These are phyloP conservation scores for Filobasidium floriforme DNA, from an alignment of 768 basidiomycete genomes.

Conservation along the genomic window DNA sequence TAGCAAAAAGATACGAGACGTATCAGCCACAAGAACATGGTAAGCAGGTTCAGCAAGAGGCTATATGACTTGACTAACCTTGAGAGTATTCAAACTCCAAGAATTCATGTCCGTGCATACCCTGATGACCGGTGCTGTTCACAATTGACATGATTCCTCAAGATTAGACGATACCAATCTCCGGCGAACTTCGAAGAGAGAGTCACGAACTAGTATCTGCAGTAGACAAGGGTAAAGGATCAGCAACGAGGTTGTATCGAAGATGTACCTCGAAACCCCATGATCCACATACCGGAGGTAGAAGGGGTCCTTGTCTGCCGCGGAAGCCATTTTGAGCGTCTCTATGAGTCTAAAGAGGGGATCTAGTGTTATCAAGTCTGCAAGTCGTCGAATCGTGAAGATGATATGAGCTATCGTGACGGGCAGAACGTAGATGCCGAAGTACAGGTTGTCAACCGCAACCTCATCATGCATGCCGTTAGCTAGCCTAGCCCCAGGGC, in stretches of 20 bases:
- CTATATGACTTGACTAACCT: slow-evolving; percentile 48
- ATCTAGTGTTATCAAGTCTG: too few species aligned
- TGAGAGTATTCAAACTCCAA: slow-evolving; percentile 97
- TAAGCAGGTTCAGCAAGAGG: neutral
- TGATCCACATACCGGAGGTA: slow-evolving; percentile 39
- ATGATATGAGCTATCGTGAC: too few species aligned
- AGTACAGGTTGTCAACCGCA: too few species aligned
- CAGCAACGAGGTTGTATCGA: neutral
- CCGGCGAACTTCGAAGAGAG: neutral
- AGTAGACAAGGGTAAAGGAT: neutral
- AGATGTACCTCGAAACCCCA: neutral
- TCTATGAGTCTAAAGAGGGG: neutral
- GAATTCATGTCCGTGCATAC: slow-evolving; percentile 95
- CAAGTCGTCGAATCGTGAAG: neutral
- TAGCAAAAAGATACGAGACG: slow-evolving; percentile 9
- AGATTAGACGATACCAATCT: neutral
- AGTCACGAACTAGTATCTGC: slow-evolving; percentile 42
- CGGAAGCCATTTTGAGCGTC: neutral
- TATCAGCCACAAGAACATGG: neutral
- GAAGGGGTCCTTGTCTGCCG: slow-evolving; percentile 43
- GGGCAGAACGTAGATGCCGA: too few species aligned
- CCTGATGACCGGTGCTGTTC: slow-evolving; percentile 88
- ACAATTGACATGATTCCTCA: neutral
- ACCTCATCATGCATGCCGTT: too few species aligned
- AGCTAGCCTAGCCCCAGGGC: neutral